Conservation (phyloP, 495 filamentous ascomycete species). For the Aspergillus ellipticus region DNA sequence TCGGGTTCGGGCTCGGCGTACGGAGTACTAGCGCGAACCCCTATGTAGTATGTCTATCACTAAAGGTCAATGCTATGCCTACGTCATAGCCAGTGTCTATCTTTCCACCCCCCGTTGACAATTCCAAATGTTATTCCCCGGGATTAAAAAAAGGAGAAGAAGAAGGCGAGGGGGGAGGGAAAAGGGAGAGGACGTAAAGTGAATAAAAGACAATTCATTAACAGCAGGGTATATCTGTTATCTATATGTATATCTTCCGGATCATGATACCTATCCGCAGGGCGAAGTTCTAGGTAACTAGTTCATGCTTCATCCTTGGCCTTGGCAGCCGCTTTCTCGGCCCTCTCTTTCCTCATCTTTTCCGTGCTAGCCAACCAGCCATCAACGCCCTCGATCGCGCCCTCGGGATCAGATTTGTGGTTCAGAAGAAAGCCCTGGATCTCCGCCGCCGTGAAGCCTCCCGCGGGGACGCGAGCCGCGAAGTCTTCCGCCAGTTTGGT, state of each 20-base stretch:
- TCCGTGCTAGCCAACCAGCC: constrained; percentile 46
- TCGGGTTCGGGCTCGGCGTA: no score
- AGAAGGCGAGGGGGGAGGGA: no score
- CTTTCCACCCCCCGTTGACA: no score
- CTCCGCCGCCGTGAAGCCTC: constrained; percentile 69
- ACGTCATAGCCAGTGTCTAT: no score
- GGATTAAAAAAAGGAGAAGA: no score
- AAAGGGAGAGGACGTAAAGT: no score
- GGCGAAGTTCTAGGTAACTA: not conserved
- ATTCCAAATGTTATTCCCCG: no score
- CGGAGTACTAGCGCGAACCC: no score
- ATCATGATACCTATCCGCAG: not conserved
- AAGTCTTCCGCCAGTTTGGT: constrained; percentile 52
- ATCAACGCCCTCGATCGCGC: constrained; percentile 51
- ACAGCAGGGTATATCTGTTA: not conserved
- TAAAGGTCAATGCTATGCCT: no score
- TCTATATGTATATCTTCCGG: not conserved
- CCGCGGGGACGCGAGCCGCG: constrained; percentile 55
- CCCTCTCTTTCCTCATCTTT: constrained; percentile 5
- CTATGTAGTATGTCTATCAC: no score
- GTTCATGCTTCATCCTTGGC: not conserved
- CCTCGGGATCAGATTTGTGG: constrained; percentile 60
- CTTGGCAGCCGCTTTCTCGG: not conserved
- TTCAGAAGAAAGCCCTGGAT: constrained; percentile 73
- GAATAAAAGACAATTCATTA: not conserved